Percentiles rank a stretch among this genome's conserved stretches.
Evolutionary conservation across 176 grass and related monocot species (phyloP).

Genomic region (Rhynchospora breviuscula): DNA sequence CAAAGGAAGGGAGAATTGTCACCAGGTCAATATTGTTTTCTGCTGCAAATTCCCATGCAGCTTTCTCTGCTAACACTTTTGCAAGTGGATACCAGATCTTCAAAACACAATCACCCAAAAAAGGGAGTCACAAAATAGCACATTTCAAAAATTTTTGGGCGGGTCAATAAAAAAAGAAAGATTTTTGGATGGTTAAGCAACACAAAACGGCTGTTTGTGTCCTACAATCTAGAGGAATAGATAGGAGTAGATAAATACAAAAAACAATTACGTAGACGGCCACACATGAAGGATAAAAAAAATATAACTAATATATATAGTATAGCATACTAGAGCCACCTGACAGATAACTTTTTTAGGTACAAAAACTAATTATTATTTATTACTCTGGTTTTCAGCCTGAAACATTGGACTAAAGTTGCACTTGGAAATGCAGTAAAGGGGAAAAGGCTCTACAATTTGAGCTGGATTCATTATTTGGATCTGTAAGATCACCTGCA

Average conservation of each 20-base stretch:
- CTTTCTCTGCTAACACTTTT: slow-evolving; percentile 72
- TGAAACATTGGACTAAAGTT: background rate
- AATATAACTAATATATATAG: background rate
- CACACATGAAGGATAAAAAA: background rate
- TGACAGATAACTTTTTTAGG: background rate
- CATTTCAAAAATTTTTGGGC: background rate
- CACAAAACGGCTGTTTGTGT: background rate
- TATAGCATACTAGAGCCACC: background rate
- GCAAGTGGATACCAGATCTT: slow-evolving; percentile 78
- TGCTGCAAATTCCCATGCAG: slow-evolving; percentile 77
- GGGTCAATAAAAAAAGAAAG: no score
- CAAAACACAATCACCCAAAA: slow-evolving; percentile 9
- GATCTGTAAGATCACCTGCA: slow-evolving; percentile 42
- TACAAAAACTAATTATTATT: background rate
- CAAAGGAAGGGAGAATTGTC: slow-evolving; percentile 64
- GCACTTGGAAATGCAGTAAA: background rate
- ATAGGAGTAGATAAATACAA: background rate
- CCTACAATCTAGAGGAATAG: background rate
- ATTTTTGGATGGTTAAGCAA: background rate
- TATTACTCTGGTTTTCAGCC: background rate
- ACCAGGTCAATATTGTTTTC: slow-evolving; percentile 82
- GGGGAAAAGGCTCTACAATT: background rate
- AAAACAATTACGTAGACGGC: background rate
- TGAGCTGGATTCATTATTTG: slow-evolving; percentile 14
- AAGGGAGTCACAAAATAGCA: background rate